A percentile compares a stretch with the other conserved stretches of the same genome.
Conservation (phyloP, 192 early-diverging fungal species). For the Coemansia sp. region DNA sequence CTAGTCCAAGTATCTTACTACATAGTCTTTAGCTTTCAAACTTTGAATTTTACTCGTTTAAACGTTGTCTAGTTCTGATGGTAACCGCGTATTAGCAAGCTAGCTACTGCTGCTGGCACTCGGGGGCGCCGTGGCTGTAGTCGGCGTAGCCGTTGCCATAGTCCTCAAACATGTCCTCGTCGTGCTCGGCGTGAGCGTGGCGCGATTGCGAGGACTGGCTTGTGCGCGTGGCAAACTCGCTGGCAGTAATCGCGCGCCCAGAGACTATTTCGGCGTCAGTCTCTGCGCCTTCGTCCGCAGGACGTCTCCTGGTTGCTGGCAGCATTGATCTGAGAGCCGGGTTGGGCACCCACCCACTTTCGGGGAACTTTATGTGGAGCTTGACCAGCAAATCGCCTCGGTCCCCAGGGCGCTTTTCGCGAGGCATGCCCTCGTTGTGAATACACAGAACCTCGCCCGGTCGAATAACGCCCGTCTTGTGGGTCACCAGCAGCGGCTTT, state of each 20-base stretch:
- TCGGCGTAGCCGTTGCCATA: constrained; percentile 9
- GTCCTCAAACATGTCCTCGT: constrained; percentile 10
- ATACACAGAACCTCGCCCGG: constrained; percentile 90
- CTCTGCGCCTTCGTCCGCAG: background rate
- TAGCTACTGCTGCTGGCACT: constrained; percentile 19
- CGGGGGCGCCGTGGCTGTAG: constrained; percentile 11
- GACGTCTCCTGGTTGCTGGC: constrained; percentile 11
- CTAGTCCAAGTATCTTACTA: background rate
- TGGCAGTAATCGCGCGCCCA: constrained; percentile 17
- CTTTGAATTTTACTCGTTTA: background rate
- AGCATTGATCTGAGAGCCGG: constrained; percentile 18
- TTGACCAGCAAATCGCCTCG: constrained; percentile 90
- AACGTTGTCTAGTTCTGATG: background rate
- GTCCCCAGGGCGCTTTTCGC: constrained; percentile 65
- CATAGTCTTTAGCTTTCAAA: background rate
- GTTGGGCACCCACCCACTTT: constrained; percentile 30
- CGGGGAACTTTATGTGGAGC: constrained; percentile 89
- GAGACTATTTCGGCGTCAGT: constrained; percentile 1
- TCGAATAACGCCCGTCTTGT: constrained; percentile 80
- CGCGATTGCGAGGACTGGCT: constrained; percentile 11
- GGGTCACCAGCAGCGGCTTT: constrained; percentile 79
- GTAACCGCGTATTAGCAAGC: background rate
- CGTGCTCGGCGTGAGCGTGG: constrained; percentile 1
- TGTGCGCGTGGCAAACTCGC: constrained; percentile 14
- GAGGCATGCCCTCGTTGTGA: constrained; percentile 92